phyloP scores from a whole-genome alignment of 768 basidiomycete species.

The Trametes meyenii region DNA sequence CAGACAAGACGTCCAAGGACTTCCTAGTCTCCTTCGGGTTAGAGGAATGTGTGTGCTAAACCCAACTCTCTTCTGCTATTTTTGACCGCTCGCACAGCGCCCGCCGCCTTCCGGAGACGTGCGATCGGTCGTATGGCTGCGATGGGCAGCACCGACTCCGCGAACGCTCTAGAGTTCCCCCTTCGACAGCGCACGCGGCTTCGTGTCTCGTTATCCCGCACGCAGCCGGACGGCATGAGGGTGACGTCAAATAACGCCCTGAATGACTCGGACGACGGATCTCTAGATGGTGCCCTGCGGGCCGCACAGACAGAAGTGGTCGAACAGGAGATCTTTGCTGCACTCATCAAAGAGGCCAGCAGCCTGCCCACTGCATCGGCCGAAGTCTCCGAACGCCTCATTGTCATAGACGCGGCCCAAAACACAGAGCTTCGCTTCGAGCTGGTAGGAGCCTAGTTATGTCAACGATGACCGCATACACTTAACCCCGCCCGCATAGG shows the following conservation, averaged over 20 bases:
- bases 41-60: constrained; percentile 69
- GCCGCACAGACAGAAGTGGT: constrained; percentile 71
- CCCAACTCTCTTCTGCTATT: neutral
- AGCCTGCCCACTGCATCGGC: constrained; percentile 75
- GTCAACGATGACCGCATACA: neutral
- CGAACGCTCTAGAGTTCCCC: constrained; percentile 57
- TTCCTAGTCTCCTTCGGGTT: constrained; percentile 80
- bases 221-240: constrained; percentile 37
- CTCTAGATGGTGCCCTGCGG: constrained; percentile 55
- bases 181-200: constrained; percentile 66
- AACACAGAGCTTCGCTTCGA: constrained; percentile 72
- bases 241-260: constrained; percentile 43
- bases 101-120: constrained; percentile 60
- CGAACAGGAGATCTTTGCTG: constrained; percentile 79
- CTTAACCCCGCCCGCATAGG: constrained; percentile 24
- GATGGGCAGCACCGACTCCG: constrained; percentile 38
- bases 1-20: constrained; percentile 80
- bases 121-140: constrained; percentile 72
- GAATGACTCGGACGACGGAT: constrained; percentile 34
- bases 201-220: constrained; percentile 54
- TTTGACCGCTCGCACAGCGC: constrained; percentile 49
- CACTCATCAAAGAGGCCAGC: constrained; percentile 77
- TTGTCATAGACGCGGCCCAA: constrained; percentile 77
- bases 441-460: constrained; percentile 48
- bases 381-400: constrained; percentile 75